Percentiles rank a stretch among this genome's conserved stretches.
Conservation (phyloP, 306 rosid species). For the Sphenostylis stenocarpa region DNA sequence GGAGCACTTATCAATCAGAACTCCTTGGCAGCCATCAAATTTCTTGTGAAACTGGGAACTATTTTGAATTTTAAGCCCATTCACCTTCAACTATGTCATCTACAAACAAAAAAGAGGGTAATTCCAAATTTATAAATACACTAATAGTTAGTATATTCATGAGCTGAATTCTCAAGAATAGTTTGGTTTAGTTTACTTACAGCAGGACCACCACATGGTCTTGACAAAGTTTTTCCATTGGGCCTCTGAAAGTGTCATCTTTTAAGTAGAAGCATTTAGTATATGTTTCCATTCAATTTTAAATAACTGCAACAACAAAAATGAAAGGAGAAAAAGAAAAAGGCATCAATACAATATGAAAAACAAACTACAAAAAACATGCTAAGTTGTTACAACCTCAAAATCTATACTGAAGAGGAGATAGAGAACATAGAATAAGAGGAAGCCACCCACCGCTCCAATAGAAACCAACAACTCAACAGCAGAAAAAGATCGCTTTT, state of each 20-base stretch:
- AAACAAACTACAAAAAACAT: no score
- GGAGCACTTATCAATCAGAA: slow-evolving; percentile 53
- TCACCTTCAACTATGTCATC: slow-evolving; percentile 79
- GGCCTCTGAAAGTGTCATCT: slow-evolving; percentile 71
- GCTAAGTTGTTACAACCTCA: no score
- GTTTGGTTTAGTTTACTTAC: slow-evolving; percentile 57
- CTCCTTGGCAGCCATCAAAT: slow-evolving; percentile 91
- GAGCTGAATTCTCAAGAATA: background rate
- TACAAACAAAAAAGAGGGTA: slow-evolving; percentile 9
- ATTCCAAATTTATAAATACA: background rate
- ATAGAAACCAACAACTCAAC: no score
- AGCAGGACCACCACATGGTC: slow-evolving; percentile 91
- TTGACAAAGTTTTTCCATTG: slow-evolving; percentile 66
- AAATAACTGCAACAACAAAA: background rate
- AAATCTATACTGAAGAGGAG: no score
- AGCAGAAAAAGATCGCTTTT: no score
- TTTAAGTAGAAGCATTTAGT: slow-evolving; percentile 10
- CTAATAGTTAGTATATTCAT: background rate
- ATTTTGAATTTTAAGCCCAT: slow-evolving; percentile 63
- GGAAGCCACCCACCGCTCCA: no score
- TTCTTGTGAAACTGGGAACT: slow-evolving; percentile 93
- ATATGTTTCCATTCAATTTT: background rate
- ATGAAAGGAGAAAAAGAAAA: background rate
- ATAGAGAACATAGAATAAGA: no score
- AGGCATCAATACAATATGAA: no score